phyloP scores from a whole-genome alignment of 2,329 filamentous ascomycete species.

The Botryotinia calthae region DNA sequence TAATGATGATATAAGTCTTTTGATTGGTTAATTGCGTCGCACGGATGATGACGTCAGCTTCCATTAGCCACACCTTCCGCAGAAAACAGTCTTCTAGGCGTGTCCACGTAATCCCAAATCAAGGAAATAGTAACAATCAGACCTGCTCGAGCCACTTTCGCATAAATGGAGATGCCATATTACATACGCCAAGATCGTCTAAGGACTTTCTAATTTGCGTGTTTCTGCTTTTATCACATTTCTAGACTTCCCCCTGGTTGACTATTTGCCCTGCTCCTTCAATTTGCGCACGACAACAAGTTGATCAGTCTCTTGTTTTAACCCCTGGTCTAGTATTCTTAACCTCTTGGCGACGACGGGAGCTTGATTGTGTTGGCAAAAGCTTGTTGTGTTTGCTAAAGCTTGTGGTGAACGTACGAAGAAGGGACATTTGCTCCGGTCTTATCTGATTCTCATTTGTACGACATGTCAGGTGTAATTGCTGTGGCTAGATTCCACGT shows the following conservation, averaged over 20 bases:
- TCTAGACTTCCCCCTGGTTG: background rate
- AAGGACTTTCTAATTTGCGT: background rate
- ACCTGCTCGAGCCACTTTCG: constrained; percentile 5
- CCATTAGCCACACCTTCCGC: background rate
- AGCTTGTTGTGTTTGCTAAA: constrained; percentile 8
- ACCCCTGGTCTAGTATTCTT: background rate
- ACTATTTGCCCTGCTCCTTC: background rate
- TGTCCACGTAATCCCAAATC: background rate
- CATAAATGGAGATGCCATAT: background rate
- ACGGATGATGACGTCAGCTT: constrained; percentile 7
- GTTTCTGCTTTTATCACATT: background rate
- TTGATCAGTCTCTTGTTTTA: background rate
- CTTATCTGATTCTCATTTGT: background rate
- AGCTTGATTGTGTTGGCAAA: constrained; percentile 7
- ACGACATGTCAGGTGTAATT: background rate
- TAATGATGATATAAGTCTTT: background rate
- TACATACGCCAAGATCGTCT: constrained; percentile 9
- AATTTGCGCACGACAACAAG: background rate
- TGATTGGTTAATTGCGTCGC: background rate
- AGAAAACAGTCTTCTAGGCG: background rate
- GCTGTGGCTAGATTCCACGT: constrained; percentile 6
- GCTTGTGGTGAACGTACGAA: background rate
- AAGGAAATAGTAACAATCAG: background rate
- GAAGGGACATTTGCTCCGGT: background rate
- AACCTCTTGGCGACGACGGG: background rate